Evolutionary conservation across 164 flowering plant species (phyloP), one percentile per base, ranked within the genome.

Genomic region (Aristolochia fimbriata): DNA sequence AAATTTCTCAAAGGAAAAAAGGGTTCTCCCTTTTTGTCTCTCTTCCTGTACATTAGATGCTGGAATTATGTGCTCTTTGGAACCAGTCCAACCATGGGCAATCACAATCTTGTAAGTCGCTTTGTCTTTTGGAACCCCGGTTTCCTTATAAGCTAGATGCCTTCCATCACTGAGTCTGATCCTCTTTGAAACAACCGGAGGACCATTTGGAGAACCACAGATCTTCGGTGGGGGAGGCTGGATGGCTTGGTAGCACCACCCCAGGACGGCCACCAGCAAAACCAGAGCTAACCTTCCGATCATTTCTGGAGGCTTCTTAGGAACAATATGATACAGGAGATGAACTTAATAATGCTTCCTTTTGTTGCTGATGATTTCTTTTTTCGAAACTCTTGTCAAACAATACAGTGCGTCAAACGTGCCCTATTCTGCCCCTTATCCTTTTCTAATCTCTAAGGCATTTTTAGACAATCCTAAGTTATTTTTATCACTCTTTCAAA

Each of bases 161-260:
- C 96, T 83, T 58, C 91, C 96, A 78, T 87, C 91, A 31, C 73
- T 72, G 51, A 87, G 95, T 67, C 74, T 79, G 55, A 87, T 71
- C 62, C 91, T 76, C 6, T 87, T 76, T 47, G 86, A 83, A 24
- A 91, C 85, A 46, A 87, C 61, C 2, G 76, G 73, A 30, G 84
- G 87, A 6, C 95, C 91, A 68, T 67, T 77, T 13, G 80, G 74
- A 58, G 86, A 62, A 20, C 91, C 96, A 64, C 81, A 79, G 55
- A 70, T 68, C 70, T 70, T 80, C 11, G 89, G 81, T 7, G 82
- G 71, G 30, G 83, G 83, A 55, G 91, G 87, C 54, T 73, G 82
- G 45, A 74, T 79, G 14, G 76, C 77, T 66, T 76, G 80, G 68
- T 80, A 85, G 50, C 75, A 78, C 77, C 70, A 85, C 22, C 81